These are phyloP conservation scores for Zygotorulaspora sp. DNA, from an alignment of 805 yeast species.

Conservation along the genomic window DNA sequence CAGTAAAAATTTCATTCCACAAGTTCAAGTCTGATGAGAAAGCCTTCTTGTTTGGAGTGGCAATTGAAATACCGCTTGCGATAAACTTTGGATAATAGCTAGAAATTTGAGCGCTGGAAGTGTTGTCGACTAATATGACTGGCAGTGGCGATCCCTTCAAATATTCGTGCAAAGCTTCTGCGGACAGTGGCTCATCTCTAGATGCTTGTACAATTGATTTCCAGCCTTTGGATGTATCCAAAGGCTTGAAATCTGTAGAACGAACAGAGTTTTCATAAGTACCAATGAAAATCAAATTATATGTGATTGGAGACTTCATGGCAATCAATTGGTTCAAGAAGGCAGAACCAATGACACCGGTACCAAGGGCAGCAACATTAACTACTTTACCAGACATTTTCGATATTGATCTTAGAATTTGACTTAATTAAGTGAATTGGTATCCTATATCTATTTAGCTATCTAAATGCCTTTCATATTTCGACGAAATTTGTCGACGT, in stretches of 20 bases:
- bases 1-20: slow-evolving; percentile 76
- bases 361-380: slow-evolving; percentile 70
- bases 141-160: slow-evolving; percentile 67
- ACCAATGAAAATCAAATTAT: slow-evolving; percentile 77
- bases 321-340: slow-evolving; percentile 74
- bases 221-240: slow-evolving; percentile 53
- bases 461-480: too few species aligned
- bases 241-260: slow-evolving; percentile 64
- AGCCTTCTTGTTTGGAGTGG: slow-evolving; percentile 98
- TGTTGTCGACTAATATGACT: slow-evolving; percentile 86
- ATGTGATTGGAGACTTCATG: slow-evolving; percentile 56
- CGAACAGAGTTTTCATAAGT: slow-evolving; percentile 66
- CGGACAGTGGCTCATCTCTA: slow-evolving; percentile 44
- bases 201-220: slow-evolving; percentile 44
- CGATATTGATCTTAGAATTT: background rate
- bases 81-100: slow-evolving; percentile 70
- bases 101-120: slow-evolving; percentile 79
- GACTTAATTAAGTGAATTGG: too few species aligned
- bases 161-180: slow-evolving; percentile 55
- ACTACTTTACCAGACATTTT: slow-evolving; percentile 48
- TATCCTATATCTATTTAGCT: too few species aligned
- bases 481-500: too few species aligned
- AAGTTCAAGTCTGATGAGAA: slow-evolving; percentile 70
- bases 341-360: slow-evolving; percentile 95
- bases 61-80: slow-evolving; percentile 78